Percentiles rank a stretch among this genome's conserved stretches.
These are phyloP conservation scores for Margaritispora aquatica DNA, from an alignment of 495 filamentous ascomycete species.

Conservation along the genomic window DNA sequence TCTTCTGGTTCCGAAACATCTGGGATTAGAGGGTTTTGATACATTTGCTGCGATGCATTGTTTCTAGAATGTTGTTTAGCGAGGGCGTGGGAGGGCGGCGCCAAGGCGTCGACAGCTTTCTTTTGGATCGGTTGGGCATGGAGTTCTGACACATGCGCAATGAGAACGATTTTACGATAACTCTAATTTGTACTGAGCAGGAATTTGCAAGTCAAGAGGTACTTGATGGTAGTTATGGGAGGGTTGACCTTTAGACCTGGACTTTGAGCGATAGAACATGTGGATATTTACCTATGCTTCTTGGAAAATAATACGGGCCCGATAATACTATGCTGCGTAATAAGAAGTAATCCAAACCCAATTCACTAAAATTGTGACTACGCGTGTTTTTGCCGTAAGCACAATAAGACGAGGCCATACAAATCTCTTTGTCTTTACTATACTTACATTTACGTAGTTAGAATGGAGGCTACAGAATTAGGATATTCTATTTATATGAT, in stretches of 20 bases:
- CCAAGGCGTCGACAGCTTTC: neutral
- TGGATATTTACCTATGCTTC: neutral
- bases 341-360: neutral
- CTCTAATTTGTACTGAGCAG: slow-evolving; percentile 4
- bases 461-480: no score
- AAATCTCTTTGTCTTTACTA: no score
- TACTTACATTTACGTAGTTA: no score
- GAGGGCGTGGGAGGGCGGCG: neutral
- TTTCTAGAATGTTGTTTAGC: neutral
- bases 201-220: neutral
- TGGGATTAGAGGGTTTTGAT: slow-evolving; percentile 1
- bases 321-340: neutral
- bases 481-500: no score
- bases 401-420: no score
- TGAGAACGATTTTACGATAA: neutral
- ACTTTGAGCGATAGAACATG: slow-evolving; percentile 11
- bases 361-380: no score
- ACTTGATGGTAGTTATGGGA: slow-evolving; percentile 1
- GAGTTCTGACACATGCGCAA: neutral
- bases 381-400: neutral
- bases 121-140: neutral
- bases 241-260: neutral
- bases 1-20: neutral
- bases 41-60: neutral
- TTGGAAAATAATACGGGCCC: neutral